A percentile compares a stretch with the other conserved stretches of the same genome.
Conservation (phyloP, 2,329 filamentous ascomycete genomes). For the Aspergillus sp. region DNA sequence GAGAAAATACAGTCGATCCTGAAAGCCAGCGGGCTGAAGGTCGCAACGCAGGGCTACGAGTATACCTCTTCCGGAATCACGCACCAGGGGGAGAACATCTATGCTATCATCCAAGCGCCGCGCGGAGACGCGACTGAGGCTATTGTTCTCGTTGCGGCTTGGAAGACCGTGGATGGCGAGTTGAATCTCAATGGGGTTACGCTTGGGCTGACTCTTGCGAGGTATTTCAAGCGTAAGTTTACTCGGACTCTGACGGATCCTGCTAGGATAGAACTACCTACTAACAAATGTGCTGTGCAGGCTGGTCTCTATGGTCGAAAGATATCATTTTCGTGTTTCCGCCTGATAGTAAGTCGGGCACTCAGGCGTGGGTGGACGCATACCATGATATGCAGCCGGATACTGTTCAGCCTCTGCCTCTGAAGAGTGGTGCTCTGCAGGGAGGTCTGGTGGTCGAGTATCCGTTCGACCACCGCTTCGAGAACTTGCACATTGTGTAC, state of each 20-base stretch:
- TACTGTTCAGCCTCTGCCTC: slow-evolving; percentile 70
- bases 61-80: slow-evolving; percentile 75
- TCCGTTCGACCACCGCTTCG: slow-evolving; percentile 78
- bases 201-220: slow-evolving; percentile 78
- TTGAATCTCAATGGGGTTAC: slow-evolving; percentile 86
- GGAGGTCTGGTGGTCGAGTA: slow-evolving; percentile 94
- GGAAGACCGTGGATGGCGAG: slow-evolving; percentile 75
- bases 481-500: slow-evolving; percentile 86
- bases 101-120: slow-evolving; percentile 89
- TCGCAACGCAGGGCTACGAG: slow-evolving; percentile 81
- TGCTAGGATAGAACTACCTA: background rate
- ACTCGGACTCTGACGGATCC: background rate
- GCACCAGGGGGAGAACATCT: slow-evolving; percentile 82
- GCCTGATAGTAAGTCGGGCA: slow-evolving; percentile 83
- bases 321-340: slow-evolving; percentile 93
- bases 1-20: slow-evolving; percentile 74
- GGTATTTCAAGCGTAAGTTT: slow-evolving; percentile 81
- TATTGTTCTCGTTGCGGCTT: slow-evolving; percentile 86
- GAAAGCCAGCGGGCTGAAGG: slow-evolving; percentile 77
- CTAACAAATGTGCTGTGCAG: slow-evolving; percentile 37
- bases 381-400: slow-evolving; percentile 86
- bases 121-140: slow-evolving; percentile 96
- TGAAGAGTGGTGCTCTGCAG: slow-evolving; percentile 92
- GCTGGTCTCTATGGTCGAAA: slow-evolving; percentile 98
- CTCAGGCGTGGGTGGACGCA: slow-evolving; percentile 95